These are phyloP conservation scores for Vigna reflexopilosa DNA, from an alignment of 306 rosid genomes.

Conservation along the genomic window DNA sequence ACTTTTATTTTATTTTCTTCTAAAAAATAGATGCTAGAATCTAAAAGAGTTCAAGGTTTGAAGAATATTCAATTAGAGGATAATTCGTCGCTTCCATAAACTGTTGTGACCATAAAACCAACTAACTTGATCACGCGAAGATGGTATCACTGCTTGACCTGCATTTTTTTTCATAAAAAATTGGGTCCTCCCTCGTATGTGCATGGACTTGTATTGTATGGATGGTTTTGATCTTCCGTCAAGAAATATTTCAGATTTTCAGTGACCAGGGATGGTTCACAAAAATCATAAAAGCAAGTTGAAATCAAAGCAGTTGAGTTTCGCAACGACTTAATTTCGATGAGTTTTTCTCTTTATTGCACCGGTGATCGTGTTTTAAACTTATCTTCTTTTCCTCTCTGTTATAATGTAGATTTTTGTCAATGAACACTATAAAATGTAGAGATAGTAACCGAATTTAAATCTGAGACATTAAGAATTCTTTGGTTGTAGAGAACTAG, in stretches of 20 bases:
- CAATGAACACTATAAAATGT: too few species aligned
- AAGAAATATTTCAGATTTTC: not conserved
- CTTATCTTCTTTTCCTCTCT: too few species aligned
- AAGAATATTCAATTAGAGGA: not conserved
- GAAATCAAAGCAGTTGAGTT: not conserved
- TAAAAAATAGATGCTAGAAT: not conserved
- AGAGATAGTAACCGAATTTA: too few species aligned
- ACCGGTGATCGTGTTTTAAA: too few species aligned
- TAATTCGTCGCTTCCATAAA: not conserved
- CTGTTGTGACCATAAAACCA: not conserved
- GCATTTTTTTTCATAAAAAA: not conserved
- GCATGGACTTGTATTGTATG: too few species aligned
- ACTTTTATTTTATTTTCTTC: not conserved
- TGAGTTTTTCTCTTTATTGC: too few species aligned
- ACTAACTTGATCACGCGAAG: not conserved
- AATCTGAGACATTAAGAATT: too few species aligned
- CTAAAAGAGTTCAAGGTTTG: not conserved
- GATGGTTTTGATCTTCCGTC: too few species aligned
- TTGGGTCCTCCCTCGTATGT: not conserved
- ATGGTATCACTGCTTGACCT: not conserved
- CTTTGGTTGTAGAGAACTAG: too few species aligned
- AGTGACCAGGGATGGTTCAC: not conserved
- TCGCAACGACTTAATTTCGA: not conserved
- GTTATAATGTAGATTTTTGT: too few species aligned
- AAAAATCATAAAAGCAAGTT: not conserved